These are phyloP conservation scores for Globisporangium irregulare DNA, from an alignment of 352 stramenopile genomes.

Conservation along the genomic window DNA sequence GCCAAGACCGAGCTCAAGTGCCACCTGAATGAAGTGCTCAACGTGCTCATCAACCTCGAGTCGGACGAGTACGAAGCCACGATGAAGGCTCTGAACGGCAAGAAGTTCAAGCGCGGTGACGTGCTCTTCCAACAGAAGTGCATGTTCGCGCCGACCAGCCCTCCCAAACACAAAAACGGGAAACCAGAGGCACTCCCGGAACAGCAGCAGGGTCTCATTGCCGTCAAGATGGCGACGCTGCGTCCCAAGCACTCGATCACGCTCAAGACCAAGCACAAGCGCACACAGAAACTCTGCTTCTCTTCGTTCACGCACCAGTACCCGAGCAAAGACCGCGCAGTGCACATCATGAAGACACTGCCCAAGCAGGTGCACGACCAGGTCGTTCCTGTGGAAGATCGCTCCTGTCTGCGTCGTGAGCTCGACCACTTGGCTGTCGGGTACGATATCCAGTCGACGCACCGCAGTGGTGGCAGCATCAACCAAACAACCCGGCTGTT, in stretches of 20 bases:
- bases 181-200: no score
- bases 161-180: constrained; percentile 5
- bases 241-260: constrained; percentile 25
- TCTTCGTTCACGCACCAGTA: constrained; percentile 45
- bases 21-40: constrained; percentile 65
- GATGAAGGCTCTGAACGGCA: constrained; percentile 48
- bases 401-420: constrained; percentile 35
- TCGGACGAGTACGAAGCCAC: constrained; percentile 41
- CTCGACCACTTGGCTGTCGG: constrained; percentile 53
- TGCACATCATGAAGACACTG: constrained; percentile 60
- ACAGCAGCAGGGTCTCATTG: constrained; percentile 28
- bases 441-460: constrained; percentile 42
- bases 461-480: constrained; percentile 25
- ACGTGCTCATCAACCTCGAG: constrained; percentile 45
- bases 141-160: constrained; percentile 21
- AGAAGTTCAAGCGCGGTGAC: constrained; percentile 44
- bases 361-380: constrained; percentile 61
- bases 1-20: constrained; percentile 51
- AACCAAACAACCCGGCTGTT: constrained; percentile 44
- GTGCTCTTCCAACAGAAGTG: constrained; percentile 47
- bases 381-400: constrained; percentile 32
- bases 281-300: constrained; percentile 56
- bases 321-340: constrained; percentile 35
- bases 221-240: constrained; percentile 35
- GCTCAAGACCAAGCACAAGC: constrained; percentile 34